These are phyloP conservation scores for Mucor circinelloides DNA, from an alignment of 371 early-diverging fungal genomes.

Conservation along the genomic window DNA sequence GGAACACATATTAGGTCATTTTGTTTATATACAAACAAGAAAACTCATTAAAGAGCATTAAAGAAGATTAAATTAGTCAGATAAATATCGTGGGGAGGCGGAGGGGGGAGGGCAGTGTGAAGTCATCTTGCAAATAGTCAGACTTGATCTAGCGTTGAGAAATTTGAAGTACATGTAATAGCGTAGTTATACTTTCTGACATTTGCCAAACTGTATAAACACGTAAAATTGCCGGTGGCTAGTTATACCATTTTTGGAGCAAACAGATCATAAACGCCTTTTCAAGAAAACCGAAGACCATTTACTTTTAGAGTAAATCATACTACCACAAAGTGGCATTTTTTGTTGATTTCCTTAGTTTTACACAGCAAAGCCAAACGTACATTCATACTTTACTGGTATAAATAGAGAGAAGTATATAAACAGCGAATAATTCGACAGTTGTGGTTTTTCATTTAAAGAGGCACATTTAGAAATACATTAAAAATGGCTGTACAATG, in stretches of 20 bases:
- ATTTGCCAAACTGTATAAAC: background rate
- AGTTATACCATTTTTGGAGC: background rate
- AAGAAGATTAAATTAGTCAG: background rate
- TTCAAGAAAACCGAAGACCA: background rate
- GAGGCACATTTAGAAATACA: background rate
- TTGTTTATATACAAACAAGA: background rate
- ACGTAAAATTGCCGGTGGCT: background rate
- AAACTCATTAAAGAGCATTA: background rate
- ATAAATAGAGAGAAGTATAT: background rate
- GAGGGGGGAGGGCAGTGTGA: too few relatives aligned
- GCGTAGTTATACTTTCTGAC: background rate
- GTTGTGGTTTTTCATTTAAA: background rate
- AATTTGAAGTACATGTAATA: too few relatives aligned
- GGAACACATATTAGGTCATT: background rate
- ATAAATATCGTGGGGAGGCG: background rate
- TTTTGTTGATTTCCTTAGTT: background rate
- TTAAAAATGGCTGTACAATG: constrained; percentile 9
- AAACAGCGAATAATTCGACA: background rate
- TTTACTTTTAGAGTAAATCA: background rate
- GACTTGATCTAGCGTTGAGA: background rate
- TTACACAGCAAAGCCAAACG: background rate
- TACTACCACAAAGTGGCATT: background rate
- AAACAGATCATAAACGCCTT: background rate
- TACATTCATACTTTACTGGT: background rate
- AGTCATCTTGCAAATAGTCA: background rate